These are phyloP conservation scores for Leccinum incarnatum DNA, from an alignment of 768 basidiomycete genomes.

Conservation along the genomic window DNA sequence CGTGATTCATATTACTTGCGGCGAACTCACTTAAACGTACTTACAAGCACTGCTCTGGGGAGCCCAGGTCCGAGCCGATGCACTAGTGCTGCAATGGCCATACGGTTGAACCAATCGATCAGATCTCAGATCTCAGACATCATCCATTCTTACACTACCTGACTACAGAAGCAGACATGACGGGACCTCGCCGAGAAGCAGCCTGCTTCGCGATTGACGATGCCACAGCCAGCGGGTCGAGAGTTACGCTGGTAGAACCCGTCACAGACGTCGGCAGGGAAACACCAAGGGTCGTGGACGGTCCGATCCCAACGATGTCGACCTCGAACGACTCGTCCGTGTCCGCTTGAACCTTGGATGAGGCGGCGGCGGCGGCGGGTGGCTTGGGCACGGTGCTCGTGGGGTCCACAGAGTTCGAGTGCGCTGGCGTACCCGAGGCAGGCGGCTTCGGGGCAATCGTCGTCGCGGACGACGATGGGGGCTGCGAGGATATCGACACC, in stretches of 20 bases:
- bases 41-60: too few species aligned
- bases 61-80: background rate
- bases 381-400: slow-evolving; percentile 1
- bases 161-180: background rate
- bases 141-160: background rate
- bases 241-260: slow-evolving; percentile 1
- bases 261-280: background rate
- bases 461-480: slow-evolving; percentile 1
- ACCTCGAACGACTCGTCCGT: slow-evolving; percentile 19
- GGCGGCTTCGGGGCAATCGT: background rate
- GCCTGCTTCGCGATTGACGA: slow-evolving; percentile 16
- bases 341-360: background rate
- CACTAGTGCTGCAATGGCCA: background rate
- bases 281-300: slow-evolving; percentile 3
- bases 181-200: background rate
- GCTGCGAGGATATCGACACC: slow-evolving; percentile 2
- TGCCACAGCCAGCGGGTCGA: slow-evolving; percentile 19
- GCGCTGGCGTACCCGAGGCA: background rate
- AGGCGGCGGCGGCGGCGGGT: background rate
- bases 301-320: slow-evolving; percentile 16
- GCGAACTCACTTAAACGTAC: too few species aligned
- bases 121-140: background rate
- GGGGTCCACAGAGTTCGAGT: slow-evolving; percentile 1
- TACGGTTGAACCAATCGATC: background rate
- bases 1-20: background rate